Evolutionary conservation across 2,329 filamentous ascomycete genomes (phyloP).

Genomic region (Cucurbitaria berberidis): DNA sequence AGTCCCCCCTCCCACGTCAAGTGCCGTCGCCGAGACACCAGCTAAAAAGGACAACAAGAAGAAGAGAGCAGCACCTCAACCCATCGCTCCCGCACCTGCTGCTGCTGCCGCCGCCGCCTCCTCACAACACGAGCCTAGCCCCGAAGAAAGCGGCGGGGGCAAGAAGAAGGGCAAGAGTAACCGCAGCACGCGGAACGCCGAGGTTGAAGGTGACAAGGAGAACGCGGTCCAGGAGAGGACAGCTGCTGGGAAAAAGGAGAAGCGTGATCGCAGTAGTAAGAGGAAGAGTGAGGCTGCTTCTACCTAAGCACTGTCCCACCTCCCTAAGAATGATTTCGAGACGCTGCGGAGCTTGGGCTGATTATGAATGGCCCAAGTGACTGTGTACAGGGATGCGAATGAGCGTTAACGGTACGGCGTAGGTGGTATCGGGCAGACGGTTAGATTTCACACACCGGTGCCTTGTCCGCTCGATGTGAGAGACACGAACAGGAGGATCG

Average conservation of each 20-base stretch:
- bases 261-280: constrained; percentile 44
- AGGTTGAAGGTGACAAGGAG: constrained; percentile 38
- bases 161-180: constrained; percentile 46
- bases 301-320: constrained; percentile 16
- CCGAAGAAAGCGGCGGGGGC: constrained; percentile 39
- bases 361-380: neutral
- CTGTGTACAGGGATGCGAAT: constrained; percentile 2
- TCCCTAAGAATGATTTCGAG: neutral
- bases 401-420: constrained; percentile 2
- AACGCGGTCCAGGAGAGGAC: constrained; percentile 9
- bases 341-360: neutral
- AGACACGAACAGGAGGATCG: constrained; percentile 6
- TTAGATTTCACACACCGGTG: constrained; percentile 5
- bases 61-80: constrained; percentile 36
- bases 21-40: constrained; percentile 20
- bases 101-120: constrained; percentile 25
- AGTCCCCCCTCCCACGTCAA: constrained; percentile 15
- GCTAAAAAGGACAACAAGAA: constrained; percentile 45
- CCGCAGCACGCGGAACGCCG: constrained; percentile 42
- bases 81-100: constrained; percentile 36
- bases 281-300: constrained; percentile 41
- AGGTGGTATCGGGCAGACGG: constrained; percentile 3
- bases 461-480: constrained; percentile 2
- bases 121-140: constrained; percentile 30
- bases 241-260: constrained; percentile 26